Base-by-base conservation (phyloP, 1,139 yeast genomes). In the Wickerhamomyces sp. region DNA sequence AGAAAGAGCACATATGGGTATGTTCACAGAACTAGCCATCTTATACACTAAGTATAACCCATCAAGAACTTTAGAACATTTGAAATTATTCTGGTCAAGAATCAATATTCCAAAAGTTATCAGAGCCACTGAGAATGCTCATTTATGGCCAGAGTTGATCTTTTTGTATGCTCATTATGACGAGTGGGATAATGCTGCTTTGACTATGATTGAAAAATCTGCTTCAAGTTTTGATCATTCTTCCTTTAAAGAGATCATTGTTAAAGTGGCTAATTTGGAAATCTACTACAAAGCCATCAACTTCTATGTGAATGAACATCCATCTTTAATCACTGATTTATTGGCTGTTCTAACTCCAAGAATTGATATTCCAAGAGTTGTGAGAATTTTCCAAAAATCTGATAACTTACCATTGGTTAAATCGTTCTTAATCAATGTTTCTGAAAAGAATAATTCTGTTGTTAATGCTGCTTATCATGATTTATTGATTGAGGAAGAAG, bases 1-100 rank as follows among this genome's bases (percentile, higher is more conserved):
- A 55, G 99, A 92, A 71, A 85, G 98, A 63, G 98, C 99, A 29
- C 98, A 94, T 61, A 92, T 92, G 97, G 98, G 97, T 56, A 92
- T 92, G 97, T 92, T 94, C 63, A 92, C 99, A 10, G 97, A 90
- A 64, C 76, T 94, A 58, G 96, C 97, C 16, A 74, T 87, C 40
- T 72, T 92, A 55, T 92, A 92, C 70, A 76, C 94, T 52, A 92
- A 90, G 65, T 92, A 90, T 67, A 78, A 80, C 48, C 96, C 97
- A 32, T 87, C 81, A 44, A 84, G 82, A 67, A 87, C 95, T 38
- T 86, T 88, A 89, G 98, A 92, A 66, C 98, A 92, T 67, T 75
- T 92, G 76, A 90, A 90, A 63, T 72, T 92, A 56, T 94, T 92
- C 77, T 92, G 98, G 97, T 89, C 97, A 17, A 85, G 99, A 69